Conservation (phyloP, 1,139 yeast species). For the Blastobotrys proliferans region DNA sequence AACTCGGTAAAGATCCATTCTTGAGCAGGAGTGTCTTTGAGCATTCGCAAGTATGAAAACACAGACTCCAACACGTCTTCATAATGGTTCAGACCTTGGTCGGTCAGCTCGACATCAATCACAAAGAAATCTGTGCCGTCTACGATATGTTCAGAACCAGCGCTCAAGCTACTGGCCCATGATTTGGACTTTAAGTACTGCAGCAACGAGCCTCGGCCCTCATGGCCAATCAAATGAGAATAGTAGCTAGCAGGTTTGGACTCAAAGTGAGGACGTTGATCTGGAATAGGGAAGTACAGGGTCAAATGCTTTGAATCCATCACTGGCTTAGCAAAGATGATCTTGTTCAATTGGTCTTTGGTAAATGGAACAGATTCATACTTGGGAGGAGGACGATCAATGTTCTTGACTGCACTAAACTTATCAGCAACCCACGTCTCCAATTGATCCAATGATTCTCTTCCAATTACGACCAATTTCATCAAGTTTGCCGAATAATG, state of each 20-base stretch:
- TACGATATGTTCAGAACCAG: slow-evolving; percentile 69
- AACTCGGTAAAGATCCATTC: slow-evolving; percentile 51
- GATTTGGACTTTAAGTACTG: slow-evolving; percentile 64
- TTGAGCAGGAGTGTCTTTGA: slow-evolving; percentile 55
- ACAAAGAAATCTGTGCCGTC: slow-evolving; percentile 64
- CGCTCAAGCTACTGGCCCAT: slow-evolving; percentile 75
- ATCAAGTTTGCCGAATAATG: slow-evolving; percentile 73
- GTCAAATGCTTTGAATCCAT: slow-evolving; percentile 70
- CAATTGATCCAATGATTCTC: slow-evolving; percentile 69
- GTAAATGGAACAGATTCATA: slow-evolving; percentile 46
- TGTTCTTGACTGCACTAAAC: slow-evolving; percentile 62
- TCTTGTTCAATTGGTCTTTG: slow-evolving; percentile 46
- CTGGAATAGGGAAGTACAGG: slow-evolving; percentile 70
- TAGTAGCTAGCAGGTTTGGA: slow-evolving; percentile 65
- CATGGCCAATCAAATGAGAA: slow-evolving; percentile 88
- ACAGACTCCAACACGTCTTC: slow-evolving; percentile 52
- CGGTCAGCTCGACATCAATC: slow-evolving; percentile 71
- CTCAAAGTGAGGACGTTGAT: slow-evolving; percentile 60
- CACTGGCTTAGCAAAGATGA: slow-evolving; percentile 73
- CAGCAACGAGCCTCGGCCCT: slow-evolving; percentile 78
- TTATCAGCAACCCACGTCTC: slow-evolving; percentile 65
- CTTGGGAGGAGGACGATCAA: slow-evolving; percentile 47
- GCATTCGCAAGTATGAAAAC: slow-evolving; percentile 69
- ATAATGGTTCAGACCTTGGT: slow-evolving; percentile 62
- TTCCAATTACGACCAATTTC: slow-evolving; percentile 82